Percentiles rank a stretch among this genome's conserved stretches.
phyloP scores from a whole-genome alignment of 306 rosid genomes.

The Pterocarpus macrocarpus region DNA sequence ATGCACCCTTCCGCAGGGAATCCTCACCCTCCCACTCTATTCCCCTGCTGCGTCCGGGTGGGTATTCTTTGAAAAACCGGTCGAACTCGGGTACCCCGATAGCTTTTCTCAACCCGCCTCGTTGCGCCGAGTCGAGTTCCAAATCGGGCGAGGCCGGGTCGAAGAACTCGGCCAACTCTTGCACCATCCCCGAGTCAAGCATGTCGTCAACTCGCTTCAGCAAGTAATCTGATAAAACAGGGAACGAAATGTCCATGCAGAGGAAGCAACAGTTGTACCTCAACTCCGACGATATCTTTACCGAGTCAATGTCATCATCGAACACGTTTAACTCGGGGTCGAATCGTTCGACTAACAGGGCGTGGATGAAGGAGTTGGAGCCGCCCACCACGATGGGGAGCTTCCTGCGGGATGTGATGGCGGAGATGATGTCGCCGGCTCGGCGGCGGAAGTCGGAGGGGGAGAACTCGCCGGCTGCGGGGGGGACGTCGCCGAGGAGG shows the following conservation, averaged over 20 bases:
- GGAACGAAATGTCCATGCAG: conserved; percentile 81
- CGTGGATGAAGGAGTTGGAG: conserved; percentile 86
- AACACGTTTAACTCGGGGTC: conserved; percentile 60
- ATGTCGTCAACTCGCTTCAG: conserved; percentile 85
- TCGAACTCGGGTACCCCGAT: conserved; percentile 94
- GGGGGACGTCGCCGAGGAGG: conserved; percentile 77
- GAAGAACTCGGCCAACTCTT: conserved; percentile 81
- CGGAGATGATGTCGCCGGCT: conserved; percentile 53
- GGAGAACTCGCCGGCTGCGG: conserved; percentile 54
- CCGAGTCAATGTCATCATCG: conserved; percentile 10
- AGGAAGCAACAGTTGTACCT: conserved; percentile 84
- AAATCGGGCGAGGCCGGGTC: conserved; percentile 46
- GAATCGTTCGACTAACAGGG: conserved; percentile 62
- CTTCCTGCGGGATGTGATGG: conserved; percentile 47
- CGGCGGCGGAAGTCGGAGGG: conserved; percentile 65
- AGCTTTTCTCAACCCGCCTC: conserved; percentile 75
- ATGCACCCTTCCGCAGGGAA: conserved; percentile 58
- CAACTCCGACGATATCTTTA: conserved; percentile 53
- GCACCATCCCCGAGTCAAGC: conserved; percentile 84
- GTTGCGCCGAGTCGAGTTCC: conserved; percentile 28
- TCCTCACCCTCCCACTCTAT: conserved; percentile 27
- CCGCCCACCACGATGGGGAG: conserved; percentile 88
- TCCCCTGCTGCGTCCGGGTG: conserved; percentile 16
- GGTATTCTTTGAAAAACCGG: conserved; percentile 58
- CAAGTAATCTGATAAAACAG: conserved; percentile 63